Evolutionary conservation across 192 early-diverging fungal species (phyloP).

Genomic region (Coemansia pectinata): DNA sequence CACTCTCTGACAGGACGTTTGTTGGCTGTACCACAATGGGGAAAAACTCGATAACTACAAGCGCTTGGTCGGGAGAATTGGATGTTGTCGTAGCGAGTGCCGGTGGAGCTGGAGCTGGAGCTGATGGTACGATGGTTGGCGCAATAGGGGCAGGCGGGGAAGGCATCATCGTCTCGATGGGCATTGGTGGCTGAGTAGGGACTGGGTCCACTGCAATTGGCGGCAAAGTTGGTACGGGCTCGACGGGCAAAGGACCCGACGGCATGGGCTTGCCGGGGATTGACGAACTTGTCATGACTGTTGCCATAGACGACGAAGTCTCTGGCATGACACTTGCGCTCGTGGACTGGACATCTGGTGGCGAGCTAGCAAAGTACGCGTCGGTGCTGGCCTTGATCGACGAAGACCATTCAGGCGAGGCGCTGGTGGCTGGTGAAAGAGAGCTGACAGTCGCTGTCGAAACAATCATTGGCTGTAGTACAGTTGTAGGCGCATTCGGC

Average conservation of each 20-base stretch:
- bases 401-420: neutral
- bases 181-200: neutral
- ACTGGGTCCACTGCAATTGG: constrained; percentile 1
- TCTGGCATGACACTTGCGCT: neutral
- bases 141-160: neutral
- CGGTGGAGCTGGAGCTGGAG: neutral
- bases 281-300: neutral
- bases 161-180: constrained; percentile 2
- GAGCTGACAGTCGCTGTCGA: constrained; percentile 5
- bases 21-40: constrained; percentile 11
- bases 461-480: neutral
- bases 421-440: neutral
- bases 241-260: constrained; percentile 1
- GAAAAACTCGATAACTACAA: constrained; percentile 31
- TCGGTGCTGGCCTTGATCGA: constrained; percentile 7
- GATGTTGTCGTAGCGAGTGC: constrained; percentile 6
- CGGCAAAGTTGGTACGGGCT: neutral
- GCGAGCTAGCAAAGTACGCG: constrained; percentile 31
- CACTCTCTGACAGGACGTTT: neutral
- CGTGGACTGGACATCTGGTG: constrained; percentile 16
- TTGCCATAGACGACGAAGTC: neutral
- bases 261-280: constrained; percentile 4
- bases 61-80: neutral
- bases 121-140: constrained; percentile 1
- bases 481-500: neutral